Evolutionary conservation across 192 early-diverging fungal genomes (phyloP).

Genomic region (Entophlyctis luteolus): DNA sequence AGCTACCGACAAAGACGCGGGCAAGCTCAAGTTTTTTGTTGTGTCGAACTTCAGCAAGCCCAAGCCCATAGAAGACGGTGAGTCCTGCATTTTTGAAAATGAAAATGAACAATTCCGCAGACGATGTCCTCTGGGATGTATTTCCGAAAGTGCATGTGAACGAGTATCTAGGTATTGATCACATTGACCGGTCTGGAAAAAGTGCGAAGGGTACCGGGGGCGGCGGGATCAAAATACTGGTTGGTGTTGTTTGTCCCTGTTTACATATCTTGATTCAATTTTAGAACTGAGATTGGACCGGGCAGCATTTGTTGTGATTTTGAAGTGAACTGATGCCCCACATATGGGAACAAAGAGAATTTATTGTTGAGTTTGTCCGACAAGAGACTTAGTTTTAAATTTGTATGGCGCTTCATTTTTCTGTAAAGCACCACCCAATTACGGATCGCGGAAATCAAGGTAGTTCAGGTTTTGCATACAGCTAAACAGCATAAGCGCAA

Average conservation of each 20-base stretch:
- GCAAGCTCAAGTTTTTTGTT: conserved; percentile 54
- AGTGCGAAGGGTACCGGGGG: conserved; percentile 25
- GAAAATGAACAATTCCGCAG: not conserved
- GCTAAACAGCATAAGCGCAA: too few relatives aligned
- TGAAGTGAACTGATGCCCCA: too few relatives aligned
- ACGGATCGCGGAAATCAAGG: too few relatives aligned
- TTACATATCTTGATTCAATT: too few relatives aligned
- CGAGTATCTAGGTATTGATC: conserved; percentile 45
- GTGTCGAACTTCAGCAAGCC: conserved; percentile 22
- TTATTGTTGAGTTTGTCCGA: too few relatives aligned
- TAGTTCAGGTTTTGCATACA: too few relatives aligned
- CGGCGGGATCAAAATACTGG: conserved; percentile 50
- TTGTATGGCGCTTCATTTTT: too few relatives aligned
- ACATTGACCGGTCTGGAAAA: conserved; percentile 38
- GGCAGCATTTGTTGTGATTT: too few relatives aligned
- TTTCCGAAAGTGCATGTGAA: not conserved
- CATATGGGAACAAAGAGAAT: too few relatives aligned
- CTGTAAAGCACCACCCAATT: too few relatives aligned
- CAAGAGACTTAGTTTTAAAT: too few relatives aligned
- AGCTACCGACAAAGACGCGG: conserved; percentile 80
- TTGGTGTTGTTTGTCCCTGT: conserved; percentile 16
- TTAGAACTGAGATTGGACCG: too few relatives aligned
- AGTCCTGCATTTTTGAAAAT: not conserved
- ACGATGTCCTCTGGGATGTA: conserved; percentile 33
- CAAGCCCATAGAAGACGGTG: conserved; percentile 47